Conservation (phyloP, 2,329 filamentous ascomycete genomes). For the Trichoderma sp. region DNA sequence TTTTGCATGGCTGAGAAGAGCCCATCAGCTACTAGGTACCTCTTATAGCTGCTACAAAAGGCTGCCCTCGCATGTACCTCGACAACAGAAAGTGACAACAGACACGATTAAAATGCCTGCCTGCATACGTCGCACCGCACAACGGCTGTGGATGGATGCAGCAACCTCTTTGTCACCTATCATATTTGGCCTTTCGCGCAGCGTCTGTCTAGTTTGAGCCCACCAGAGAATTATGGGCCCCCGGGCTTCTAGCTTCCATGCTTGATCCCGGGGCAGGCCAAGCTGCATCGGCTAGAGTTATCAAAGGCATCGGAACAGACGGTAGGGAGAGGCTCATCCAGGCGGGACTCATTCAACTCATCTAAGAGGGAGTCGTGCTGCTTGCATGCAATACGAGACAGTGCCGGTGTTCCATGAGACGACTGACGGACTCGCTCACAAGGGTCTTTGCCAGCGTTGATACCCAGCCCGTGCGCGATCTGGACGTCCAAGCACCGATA, state of each 20-base stretch:
- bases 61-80: not conserved
- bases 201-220: not conserved
- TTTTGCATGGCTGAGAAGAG: not conserved
- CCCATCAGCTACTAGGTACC: not conserved
- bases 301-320: constrained; percentile 8
- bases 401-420: not conserved
- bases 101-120: constrained; percentile 10
- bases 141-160: not conserved
- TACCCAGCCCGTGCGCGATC: not conserved
- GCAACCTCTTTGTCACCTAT: constrained; percentile 25
- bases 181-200: constrained; percentile 11
- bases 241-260: not conserved
- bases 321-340: not conserved
- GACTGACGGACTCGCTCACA: not conserved
- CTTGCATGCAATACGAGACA: constrained; percentile 11
- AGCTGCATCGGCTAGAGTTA: constrained; percentile 14
- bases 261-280: constrained; percentile 5
- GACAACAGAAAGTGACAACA: constrained; percentile 1
- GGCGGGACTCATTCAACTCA: not conserved
- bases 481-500: not conserved
- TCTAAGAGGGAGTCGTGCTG: not conserved
- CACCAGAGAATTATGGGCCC: constrained; percentile 13
- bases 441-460: not conserved
- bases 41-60: too few species aligned
- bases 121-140: constrained; percentile 14